These are phyloP conservation scores for Xylaria grammica DNA, from an alignment of 495 filamentous ascomycete genomes.

Conservation along the genomic window DNA sequence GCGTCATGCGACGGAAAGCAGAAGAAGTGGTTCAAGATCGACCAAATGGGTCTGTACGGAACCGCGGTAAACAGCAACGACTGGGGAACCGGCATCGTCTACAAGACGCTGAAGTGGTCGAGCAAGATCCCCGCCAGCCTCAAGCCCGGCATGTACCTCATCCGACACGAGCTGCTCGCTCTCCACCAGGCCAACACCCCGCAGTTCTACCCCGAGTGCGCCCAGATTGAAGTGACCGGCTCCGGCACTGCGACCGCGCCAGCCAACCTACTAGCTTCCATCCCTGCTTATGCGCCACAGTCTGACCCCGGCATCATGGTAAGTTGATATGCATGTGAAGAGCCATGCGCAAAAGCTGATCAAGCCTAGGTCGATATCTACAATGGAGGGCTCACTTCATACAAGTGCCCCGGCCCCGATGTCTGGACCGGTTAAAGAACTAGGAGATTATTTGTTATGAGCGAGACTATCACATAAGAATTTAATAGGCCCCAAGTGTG, in stretches of 20 bases:
- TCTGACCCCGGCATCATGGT: conserved; percentile 58
- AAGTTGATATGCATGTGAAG: conserved; percentile 10
- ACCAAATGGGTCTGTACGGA: conserved; percentile 56
- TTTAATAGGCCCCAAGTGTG: too few relatives aligned
- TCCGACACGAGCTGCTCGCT: conserved; percentile 64
- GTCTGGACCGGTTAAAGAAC: conserved; percentile 57
- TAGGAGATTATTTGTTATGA: too few relatives aligned
- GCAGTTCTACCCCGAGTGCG: conserved; percentile 67
- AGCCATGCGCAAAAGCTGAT: conserved; percentile 7
- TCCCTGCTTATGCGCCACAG: conserved; percentile 58
- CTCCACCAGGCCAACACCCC: conserved; percentile 65
- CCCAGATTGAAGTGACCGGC: conserved; percentile 59
- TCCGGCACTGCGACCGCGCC: conserved; percentile 50
- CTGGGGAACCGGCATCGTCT: conserved; percentile 57
- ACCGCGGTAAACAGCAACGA: conserved; percentile 47
- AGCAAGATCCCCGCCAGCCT: conserved; percentile 56
- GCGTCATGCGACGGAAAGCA: conserved; percentile 50
- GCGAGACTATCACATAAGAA: too few relatives aligned
- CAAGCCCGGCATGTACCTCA: conserved; percentile 62
- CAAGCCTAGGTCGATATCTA: conserved; percentile 52
- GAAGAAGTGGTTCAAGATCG: conserved; percentile 65
- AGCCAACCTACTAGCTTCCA: conserved; percentile 47
- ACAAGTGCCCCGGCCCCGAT: conserved; percentile 54
- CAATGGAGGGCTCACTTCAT: conserved; percentile 48
- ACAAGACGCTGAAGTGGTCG: conserved; percentile 56